Percentiles rank a stretch among this genome's conserved stretches.
These are phyloP conservation scores for Dioscorea dumetorum DNA, from an alignment of 106 monocot species.

Conservation along the genomic window DNA sequence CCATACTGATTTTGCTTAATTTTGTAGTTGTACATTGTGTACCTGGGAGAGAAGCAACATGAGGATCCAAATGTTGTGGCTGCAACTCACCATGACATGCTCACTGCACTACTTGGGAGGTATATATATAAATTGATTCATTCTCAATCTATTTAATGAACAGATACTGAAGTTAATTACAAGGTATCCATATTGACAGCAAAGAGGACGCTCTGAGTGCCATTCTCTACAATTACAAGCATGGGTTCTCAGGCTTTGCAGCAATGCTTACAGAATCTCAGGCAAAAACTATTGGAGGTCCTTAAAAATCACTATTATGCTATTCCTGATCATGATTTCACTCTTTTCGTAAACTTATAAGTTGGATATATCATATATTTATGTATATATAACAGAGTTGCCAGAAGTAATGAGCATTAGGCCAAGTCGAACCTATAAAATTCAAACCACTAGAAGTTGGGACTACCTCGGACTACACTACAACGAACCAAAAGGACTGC, in stretches of 20 bases:
- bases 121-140: neutral
- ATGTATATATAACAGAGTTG: constrained; percentile 5
- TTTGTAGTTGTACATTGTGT: constrained; percentile 30
- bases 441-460: constrained; percentile 47
- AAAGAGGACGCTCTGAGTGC: neutral
- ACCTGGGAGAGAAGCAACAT: constrained; percentile 35
- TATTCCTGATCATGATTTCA: neutral
- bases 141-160: neutral
- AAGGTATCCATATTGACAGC: neutral
- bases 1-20: too few species aligned
- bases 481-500: neutral
- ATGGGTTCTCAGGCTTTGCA: constrained; percentile 2
- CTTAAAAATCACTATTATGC: neutral
- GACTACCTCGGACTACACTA: constrained; percentile 20
- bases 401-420: constrained; percentile 31
- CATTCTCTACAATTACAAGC: neutral
- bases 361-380: too few species aligned
- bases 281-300: neutral
- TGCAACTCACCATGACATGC: constrained; percentile 26
- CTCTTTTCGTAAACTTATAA: neutral
- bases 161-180: neutral
- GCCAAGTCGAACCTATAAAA: neutral
- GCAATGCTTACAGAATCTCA: constrained; percentile 2
- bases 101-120: constrained; percentile 31
- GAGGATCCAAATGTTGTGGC: constrained; percentile 25